These are phyloP conservation scores for Ganoderma meredithae DNA, from an alignment of 1,284 basidiomycete genomes.

Conservation along the genomic window DNA sequence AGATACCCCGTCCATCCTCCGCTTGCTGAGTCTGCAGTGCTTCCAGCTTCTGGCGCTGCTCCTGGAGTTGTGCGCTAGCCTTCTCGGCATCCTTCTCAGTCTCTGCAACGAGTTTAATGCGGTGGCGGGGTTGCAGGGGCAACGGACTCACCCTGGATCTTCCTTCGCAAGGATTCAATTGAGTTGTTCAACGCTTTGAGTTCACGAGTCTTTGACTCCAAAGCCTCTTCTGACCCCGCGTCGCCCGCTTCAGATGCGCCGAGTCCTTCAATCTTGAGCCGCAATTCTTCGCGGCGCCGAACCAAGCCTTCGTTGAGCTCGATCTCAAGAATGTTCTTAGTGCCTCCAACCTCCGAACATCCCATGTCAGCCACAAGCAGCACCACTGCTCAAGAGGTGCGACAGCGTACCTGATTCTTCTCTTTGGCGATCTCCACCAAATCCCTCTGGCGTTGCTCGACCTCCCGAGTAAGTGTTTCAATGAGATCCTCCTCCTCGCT, in stretches of 20 bases:
- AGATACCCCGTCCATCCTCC: conserved; percentile 87
- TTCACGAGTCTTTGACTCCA: conserved; percentile 76
- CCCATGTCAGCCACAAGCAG: conserved; percentile 3
- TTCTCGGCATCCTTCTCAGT: conserved; percentile 78
- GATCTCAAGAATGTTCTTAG: conserved; percentile 87
- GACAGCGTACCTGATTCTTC: conserved; percentile 73
- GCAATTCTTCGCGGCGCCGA: conserved; percentile 81
- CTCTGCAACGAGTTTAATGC: conserved; percentile 46
- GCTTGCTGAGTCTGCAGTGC: conserved; percentile 81
- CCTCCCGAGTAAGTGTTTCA: conserved; percentile 75
- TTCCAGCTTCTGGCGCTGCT: conserved; percentile 74
- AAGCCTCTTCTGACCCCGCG: conserved; percentile 63
- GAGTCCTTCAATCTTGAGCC: conserved; percentile 77
- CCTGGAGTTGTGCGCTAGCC: conserved; percentile 70
- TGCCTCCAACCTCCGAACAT: conserved; percentile 69
- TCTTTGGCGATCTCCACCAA: conserved; percentile 74
- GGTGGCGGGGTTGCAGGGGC: not conserved
- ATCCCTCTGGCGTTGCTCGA: conserved; percentile 77
- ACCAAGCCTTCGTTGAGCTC: conserved; percentile 92
- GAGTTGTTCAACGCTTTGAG: conserved; percentile 69
- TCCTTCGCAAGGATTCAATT: conserved; percentile 67
- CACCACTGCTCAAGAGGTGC: not conserved
- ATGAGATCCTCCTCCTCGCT: conserved; percentile 77
- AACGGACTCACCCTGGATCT: conserved; percentile 65
- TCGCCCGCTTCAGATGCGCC: conserved; percentile 72